These are phyloP conservation scores for Fusarium brevicatenulatum DNA, from an alignment of 2,329 filamentous ascomycete species.

Conservation along the genomic window DNA sequence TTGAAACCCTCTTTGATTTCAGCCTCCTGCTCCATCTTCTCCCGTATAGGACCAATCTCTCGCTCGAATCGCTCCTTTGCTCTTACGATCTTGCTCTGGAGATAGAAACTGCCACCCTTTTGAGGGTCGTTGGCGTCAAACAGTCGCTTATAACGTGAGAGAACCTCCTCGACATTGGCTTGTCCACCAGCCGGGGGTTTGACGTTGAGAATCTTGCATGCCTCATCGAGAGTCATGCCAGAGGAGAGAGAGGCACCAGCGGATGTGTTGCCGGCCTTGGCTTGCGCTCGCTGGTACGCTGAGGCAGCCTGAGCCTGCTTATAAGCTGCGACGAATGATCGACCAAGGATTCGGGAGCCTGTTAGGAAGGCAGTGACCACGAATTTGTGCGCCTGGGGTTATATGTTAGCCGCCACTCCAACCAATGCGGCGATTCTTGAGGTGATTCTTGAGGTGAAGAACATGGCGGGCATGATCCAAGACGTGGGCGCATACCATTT, in stretches of 20 bases:
- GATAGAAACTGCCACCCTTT: constrained; percentile 96
- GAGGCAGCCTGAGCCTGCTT: constrained; percentile 91
- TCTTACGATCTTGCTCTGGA: constrained; percentile 95
- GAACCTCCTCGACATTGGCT: constrained; percentile 80
- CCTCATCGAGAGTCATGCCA: constrained; percentile 93
- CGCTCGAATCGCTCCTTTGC: constrained; percentile 92
- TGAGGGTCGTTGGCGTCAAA: constrained; percentile 95
- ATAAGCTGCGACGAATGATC: constrained; percentile 93
- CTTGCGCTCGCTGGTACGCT: constrained; percentile 79
- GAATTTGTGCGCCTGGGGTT: constrained; percentile 80
- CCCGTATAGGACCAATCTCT: constrained; percentile 78
- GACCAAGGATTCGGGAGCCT: constrained; percentile 89
- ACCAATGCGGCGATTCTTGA: constrained; percentile 24
- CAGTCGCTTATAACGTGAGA: constrained; percentile 89
- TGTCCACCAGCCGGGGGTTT: constrained; percentile 81
- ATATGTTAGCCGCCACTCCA: constrained; percentile 29
- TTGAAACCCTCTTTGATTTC: constrained; percentile 89
- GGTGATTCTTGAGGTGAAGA: constrained; percentile 25
- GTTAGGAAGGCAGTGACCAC: constrained; percentile 92
- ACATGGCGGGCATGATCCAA: constrained; percentile 8
- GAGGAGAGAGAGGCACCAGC: constrained; percentile 67
- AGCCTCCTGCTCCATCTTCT: constrained; percentile 77
- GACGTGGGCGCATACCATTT: constrained; percentile 44
- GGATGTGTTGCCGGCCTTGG: constrained; percentile 65
- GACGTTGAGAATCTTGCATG: constrained; percentile 96